Base-by-base conservation (phyloP, 106 monocot genomes). In the Alisma plantagoaquatica region DNA sequence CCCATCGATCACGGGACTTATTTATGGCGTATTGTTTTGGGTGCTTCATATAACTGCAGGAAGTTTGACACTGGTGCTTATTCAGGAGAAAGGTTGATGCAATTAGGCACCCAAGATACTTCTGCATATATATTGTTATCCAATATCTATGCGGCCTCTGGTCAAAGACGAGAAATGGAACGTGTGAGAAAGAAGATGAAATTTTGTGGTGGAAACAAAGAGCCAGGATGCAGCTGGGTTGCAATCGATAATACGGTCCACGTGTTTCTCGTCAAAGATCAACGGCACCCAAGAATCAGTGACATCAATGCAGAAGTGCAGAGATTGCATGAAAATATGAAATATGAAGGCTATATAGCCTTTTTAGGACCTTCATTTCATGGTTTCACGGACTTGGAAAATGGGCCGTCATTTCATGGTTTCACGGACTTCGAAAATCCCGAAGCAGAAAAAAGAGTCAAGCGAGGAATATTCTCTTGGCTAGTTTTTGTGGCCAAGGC, bases 211-310 rank as follows among this genome's bases (percentile, higher is more conserved):
- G 73, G 78, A 47, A 73, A 60, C 27, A 88, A 88, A 51, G 75
- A 82, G 9, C 78, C 88, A 46, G 82, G 82, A 25, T 79, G 82
- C 29, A 82, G 88, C 56, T 88, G 88, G 88, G 23, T 88, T 33
- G 82, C 82, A 55, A 46, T 88, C 14, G 54, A 76, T 15, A 78
- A 55, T 21, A 75, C 67, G 51, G 63, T 75, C 38, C 77, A 83
- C 68, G 77, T 67, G 17, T 83, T 83, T 61, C 74, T 83, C 33
- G 67, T 68, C 2, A 59, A 67, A 46, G 77, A 83, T 23, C 70
- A 70, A 22, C 59, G 57, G 20, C 83, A 83, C 61, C 77, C 83
- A 50, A 57, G 67, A 27, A 61, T 63, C 0, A 23, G 29, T 49
- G 55, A 64, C 43, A 75, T 78, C 66, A 43, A 73, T 35, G 24